Conservation (phyloP, 2,329 filamentous ascomycete genomes). For the Penicillium occitanis region DNA sequence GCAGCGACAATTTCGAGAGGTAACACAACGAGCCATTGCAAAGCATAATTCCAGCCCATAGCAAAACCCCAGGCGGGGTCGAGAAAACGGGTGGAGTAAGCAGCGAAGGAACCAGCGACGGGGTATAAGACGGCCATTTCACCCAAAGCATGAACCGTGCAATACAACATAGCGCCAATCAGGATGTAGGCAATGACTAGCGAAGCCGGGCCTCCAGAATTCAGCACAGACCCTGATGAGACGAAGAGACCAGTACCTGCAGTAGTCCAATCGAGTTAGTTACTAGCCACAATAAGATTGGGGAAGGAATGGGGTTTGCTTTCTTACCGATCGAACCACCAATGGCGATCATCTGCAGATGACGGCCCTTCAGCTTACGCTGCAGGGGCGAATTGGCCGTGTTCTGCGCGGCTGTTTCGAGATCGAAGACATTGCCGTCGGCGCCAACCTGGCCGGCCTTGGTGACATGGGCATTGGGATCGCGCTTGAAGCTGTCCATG, state of each 20-base stretch:
- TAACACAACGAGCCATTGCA: slow-evolving; percentile 83
- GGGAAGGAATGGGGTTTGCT: background rate
- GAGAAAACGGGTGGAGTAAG: slow-evolving; percentile 87
- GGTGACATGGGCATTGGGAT: slow-evolving; percentile 44
- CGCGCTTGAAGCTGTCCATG: slow-evolving; percentile 46
- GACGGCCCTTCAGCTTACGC: slow-evolving; percentile 75
- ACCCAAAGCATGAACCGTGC: slow-evolving; percentile 85
- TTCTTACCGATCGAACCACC: slow-evolving; percentile 76
- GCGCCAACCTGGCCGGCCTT: slow-evolving; percentile 43
- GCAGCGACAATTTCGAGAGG: slow-evolving; percentile 86
- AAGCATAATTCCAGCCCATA: slow-evolving; percentile 92
- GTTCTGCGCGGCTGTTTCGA: slow-evolving; percentile 60
- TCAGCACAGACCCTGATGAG: slow-evolving; percentile 70
- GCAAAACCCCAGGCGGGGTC: slow-evolving; percentile 94
- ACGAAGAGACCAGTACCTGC: slow-evolving; percentile 84
- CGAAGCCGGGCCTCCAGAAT: slow-evolving; percentile 73
- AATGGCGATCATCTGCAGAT: slow-evolving; percentile 97
- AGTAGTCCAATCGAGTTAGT: slow-evolving; percentile 17
- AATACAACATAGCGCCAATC: slow-evolving; percentile 85
- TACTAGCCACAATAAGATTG: background rate
- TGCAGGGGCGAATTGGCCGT: slow-evolving; percentile 74
- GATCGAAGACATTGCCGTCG: slow-evolving; percentile 59
- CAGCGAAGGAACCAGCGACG: slow-evolving; percentile 86
- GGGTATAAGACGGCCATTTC: slow-evolving; percentile 90
- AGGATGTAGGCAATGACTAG: slow-evolving; percentile 74